A percentile compares a stretch with the other conserved stretches of the same genome.
These are phyloP conservation scores for Penicillium bovifimosum DNA, from an alignment of 495 filamentous ascomycete genomes.

Conservation along the genomic window DNA sequence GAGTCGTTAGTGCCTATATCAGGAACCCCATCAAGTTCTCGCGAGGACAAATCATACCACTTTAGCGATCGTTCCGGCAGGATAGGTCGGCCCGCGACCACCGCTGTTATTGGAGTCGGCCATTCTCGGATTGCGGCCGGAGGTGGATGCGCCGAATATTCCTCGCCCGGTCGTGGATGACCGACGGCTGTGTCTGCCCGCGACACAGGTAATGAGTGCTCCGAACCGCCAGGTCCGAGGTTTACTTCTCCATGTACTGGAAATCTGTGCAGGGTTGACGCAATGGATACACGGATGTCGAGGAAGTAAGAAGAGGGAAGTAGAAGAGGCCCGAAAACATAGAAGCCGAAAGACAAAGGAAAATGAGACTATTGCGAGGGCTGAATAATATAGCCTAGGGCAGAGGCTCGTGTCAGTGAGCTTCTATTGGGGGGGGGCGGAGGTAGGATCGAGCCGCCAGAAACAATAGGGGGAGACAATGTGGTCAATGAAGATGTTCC, in stretches of 20 bases:
- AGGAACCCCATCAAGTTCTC: background rate
- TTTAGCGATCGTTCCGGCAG: slow-evolving; percentile 42
- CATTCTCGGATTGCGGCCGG: slow-evolving; percentile 27
- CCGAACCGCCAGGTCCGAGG: slow-evolving; percentile 17
- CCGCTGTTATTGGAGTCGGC: slow-evolving; percentile 35
- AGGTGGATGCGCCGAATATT: slow-evolving; percentile 6
- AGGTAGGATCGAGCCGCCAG: background rate
- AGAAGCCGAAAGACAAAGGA: background rate
- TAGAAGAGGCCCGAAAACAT: slow-evolving; percentile 5
- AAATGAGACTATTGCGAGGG: background rate
- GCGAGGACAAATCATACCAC: slow-evolving; percentile 29
- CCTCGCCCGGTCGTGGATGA: slow-evolving; percentile 12
- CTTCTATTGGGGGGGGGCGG: background rate
- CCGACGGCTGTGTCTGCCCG: slow-evolving; percentile 21
- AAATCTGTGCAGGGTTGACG: slow-evolving; percentile 23
- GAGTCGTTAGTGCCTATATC: slow-evolving; percentile 7
- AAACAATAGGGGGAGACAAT: slow-evolving; percentile 6
- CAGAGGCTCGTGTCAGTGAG: slow-evolving; percentile 2
- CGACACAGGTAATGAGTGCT: slow-evolving; percentile 24
- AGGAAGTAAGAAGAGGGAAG: slow-evolving; percentile 8
- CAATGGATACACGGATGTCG: slow-evolving; percentile 13
- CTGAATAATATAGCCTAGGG: slow-evolving; percentile 3
- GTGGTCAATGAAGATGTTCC: background rate
- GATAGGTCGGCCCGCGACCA: slow-evolving; percentile 27
- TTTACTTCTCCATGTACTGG: slow-evolving; percentile 28